phyloP scores from a whole-genome alignment of 2,329 filamentous ascomycete species.

The Xylariaceae sp. region DNA sequence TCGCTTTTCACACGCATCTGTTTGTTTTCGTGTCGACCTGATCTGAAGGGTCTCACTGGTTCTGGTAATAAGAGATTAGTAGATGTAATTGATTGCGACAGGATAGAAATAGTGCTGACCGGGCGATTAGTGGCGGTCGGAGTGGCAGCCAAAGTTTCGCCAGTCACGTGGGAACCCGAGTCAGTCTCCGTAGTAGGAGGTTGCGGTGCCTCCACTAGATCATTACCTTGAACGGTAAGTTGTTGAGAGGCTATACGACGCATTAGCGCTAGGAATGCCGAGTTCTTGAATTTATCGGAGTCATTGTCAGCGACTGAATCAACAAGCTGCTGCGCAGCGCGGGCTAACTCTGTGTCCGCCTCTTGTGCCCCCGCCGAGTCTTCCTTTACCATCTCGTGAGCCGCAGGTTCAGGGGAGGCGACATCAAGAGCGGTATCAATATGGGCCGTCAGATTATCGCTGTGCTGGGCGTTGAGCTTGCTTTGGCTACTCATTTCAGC shows the following conservation, averaged over 20 bases:
- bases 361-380: conserved; percentile 42
- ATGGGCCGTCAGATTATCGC: not conserved
- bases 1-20: not conserved
- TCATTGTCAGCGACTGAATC: conserved; percentile 72
- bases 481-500: not conserved
- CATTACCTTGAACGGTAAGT: conserved; percentile 74
- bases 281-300: conserved; percentile 78
- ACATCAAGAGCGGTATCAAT: no score
- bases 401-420: not conserved
- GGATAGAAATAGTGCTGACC: not conserved
- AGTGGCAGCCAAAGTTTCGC: not conserved
- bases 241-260: conserved; percentile 74
- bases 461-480: conserved; percentile 21
- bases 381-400: conserved; percentile 2
- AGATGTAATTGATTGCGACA: not conserved
- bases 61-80: not conserved
- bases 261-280: conserved; percentile 80
- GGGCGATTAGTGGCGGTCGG: not conserved
- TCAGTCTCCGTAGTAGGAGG: not conserved
- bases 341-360: conserved; percentile 70
- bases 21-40: not conserved
- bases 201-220: conserved; percentile 56
- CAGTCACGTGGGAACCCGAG: conserved; percentile 3
- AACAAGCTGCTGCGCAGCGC: conserved; percentile 74
- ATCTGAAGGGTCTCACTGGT: not conserved